A percentile compares a stretch with the other conserved stretches of the same genome.
phyloP scores from a whole-genome alignment of 2,329 filamentous ascomycete genomes.

The Parasarocladium wereldwijsianum region DNA sequence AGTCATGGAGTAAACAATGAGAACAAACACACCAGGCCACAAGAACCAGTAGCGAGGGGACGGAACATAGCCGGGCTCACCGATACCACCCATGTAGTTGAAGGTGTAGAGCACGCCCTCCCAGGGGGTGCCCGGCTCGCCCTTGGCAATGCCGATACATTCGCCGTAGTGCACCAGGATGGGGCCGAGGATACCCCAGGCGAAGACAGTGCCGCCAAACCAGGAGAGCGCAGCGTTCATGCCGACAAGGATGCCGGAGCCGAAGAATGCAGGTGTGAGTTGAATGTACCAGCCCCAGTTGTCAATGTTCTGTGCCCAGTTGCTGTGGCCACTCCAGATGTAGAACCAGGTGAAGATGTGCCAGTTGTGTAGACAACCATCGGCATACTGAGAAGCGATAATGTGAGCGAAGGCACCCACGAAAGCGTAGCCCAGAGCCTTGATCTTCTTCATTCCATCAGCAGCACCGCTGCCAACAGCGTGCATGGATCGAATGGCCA shows the following conservation, averaged over 20 bases:
- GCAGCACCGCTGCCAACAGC: constrained; percentile 32
- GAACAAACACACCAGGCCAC: constrained; percentile 29
- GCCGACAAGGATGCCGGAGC: constrained; percentile 35
- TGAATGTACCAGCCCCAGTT: constrained; percentile 49
- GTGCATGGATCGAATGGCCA: constrained; percentile 51
- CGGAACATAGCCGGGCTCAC: constrained; percentile 13
- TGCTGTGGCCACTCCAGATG: constrained; percentile 37
- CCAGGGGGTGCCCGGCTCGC: constrained; percentile 14
- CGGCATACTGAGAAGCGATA: constrained; percentile 42
- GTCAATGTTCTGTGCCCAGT: constrained; percentile 34
- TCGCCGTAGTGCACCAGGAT: constrained; percentile 33
- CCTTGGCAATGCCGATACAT: constrained; percentile 25
- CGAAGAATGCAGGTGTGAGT: constrained; percentile 37
- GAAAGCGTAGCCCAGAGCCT: constrained; percentile 37
- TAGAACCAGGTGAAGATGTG: constrained; percentile 38
- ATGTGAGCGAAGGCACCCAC: constrained; percentile 32
- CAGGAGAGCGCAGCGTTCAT: constrained; percentile 42
- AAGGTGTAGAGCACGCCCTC: constrained; percentile 18
- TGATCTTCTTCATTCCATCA: constrained; percentile 41
- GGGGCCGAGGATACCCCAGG: constrained; percentile 35
- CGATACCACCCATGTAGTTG: constrained; percentile 15
- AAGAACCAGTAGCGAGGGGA: constrained; percentile 27
- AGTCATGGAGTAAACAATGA: constrained; percentile 23
- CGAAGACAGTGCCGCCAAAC: constrained; percentile 37
- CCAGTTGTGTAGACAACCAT: constrained; percentile 46